phyloP scores from a whole-genome alignment of 2,329 filamentous ascomycete species.

The Cladophialophora exuberans region DNA sequence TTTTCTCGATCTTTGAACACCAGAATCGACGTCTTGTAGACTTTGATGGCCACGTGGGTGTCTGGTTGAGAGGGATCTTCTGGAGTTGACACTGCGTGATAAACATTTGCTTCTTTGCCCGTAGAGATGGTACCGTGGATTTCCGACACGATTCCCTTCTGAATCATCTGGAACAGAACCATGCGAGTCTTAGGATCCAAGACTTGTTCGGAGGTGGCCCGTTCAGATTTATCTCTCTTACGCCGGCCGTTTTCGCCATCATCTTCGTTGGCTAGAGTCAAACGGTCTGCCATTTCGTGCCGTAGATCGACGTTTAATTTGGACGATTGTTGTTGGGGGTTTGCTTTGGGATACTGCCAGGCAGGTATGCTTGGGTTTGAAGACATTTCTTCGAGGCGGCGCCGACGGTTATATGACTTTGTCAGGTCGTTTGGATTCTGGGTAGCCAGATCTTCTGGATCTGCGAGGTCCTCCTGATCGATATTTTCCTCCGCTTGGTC shows the following conservation, averaged over 20 bases:
- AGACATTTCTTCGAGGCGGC: conserved; percentile 62
- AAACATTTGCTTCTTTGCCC: conserved; percentile 98
- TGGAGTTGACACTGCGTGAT: conserved; percentile 75
- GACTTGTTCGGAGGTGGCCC: conserved; percentile 92
- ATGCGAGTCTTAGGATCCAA: conserved; percentile 91
- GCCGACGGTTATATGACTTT: conserved; percentile 86
- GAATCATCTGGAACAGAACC: conserved; percentile 95
- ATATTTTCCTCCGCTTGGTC: conserved; percentile 68
- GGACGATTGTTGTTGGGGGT: conserved; percentile 83
- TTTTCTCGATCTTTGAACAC: conserved; percentile 97
- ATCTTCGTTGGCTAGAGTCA: conserved; percentile 69
- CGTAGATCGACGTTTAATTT: conserved; percentile 58
- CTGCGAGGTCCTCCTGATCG: conserved; percentile 59
- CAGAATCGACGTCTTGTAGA: conserved; percentile 97
- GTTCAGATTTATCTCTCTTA: conserved; percentile 76
- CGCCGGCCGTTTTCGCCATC: conserved; percentile 24
- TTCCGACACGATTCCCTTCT: conserved; percentile 83
- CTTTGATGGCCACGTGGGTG: conserved; percentile 87
- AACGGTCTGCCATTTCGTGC: conserved; percentile 84
- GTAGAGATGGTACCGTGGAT: conserved; percentile 95
- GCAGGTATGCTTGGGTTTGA: conserved; percentile 54
- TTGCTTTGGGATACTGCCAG: conserved; percentile 68
- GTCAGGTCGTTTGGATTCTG: conserved; percentile 70
- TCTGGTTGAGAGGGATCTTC: conserved; percentile 55
- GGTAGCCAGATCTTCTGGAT: conserved; percentile 59